phyloP scores from a whole-genome alignment of 371 early-diverging fungal genomes.

The Mucor circinelloides region DNA sequence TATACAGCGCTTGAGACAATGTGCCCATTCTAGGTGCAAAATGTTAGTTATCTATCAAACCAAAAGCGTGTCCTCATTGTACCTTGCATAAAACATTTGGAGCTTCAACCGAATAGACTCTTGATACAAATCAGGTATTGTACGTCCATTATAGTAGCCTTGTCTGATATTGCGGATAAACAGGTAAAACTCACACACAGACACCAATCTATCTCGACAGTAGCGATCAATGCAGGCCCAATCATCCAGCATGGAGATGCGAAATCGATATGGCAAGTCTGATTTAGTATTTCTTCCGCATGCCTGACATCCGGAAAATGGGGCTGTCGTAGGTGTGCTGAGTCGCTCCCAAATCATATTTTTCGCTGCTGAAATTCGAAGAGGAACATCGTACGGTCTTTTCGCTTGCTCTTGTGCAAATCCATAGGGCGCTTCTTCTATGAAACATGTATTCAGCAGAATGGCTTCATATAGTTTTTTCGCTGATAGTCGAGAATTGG shows the following conservation, averaged over 20 bases:
- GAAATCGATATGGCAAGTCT: slow-evolving; percentile 79
- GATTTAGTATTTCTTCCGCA: slow-evolving; percentile 14
- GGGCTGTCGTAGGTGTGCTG: slow-evolving; percentile 35
- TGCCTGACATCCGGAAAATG: slow-evolving; percentile 66
- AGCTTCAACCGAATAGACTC: slow-evolving; percentile 83
- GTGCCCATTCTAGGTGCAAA: slow-evolving; percentile 34
- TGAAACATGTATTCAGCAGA: slow-evolving; percentile 65
- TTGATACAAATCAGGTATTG: slow-evolving; percentile 75
- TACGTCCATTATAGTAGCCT: slow-evolving; percentile 78
- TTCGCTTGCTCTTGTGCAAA: slow-evolving; percentile 64
- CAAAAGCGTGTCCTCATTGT: not conserved
- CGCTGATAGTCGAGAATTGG: slow-evolving; percentile 75
- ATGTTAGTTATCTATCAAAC: not conserved
- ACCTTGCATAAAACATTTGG: slow-evolving; percentile 88
- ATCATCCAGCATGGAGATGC: slow-evolving; percentile 73
- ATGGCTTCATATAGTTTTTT: slow-evolving; percentile 82
- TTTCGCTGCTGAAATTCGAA: slow-evolving; percentile 51
- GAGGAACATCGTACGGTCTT: slow-evolving; percentile 44
- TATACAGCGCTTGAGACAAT: slow-evolving; percentile 27
- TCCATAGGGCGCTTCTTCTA: slow-evolving; percentile 64
- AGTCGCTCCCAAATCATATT: slow-evolving; percentile 64
- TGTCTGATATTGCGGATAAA: slow-evolving; percentile 88
- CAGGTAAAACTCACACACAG: slow-evolving; percentile 90
- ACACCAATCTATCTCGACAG: slow-evolving; percentile 88
- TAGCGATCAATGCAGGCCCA: slow-evolving; percentile 87